Conservation (phyloP, 2,329 filamentous ascomycete species). For the Aspergillus ruber region DNA sequence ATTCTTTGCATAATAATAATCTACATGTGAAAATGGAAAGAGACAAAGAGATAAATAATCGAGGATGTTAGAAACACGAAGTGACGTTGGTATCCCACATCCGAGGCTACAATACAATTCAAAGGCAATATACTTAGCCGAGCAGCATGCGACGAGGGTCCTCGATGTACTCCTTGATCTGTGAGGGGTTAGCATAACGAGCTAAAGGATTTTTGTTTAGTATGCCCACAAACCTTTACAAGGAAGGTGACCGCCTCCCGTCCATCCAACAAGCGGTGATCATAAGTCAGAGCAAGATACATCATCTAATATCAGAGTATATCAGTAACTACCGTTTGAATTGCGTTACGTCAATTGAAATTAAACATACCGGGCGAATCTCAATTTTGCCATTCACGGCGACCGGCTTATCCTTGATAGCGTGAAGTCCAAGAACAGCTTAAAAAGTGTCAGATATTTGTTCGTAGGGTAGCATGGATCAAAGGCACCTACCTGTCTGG, state of each 20-base stretch:
- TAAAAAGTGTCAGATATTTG: constrained; percentile 13
- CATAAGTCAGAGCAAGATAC: constrained; percentile 96
- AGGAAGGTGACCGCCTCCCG: constrained; percentile 94
- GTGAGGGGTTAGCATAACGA: not conserved
- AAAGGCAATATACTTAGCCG: constrained; percentile 20
- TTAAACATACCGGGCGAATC: constrained; percentile 62
- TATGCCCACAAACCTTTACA: constrained; percentile 57
- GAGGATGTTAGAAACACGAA: not conserved
- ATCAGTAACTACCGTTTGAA: constrained; percentile 8
- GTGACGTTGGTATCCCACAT: not conserved
- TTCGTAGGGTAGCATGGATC: not conserved
- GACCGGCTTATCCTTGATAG: constrained; percentile 90
- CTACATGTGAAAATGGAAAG: constrained; percentile 16
- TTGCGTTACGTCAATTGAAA: not conserved
- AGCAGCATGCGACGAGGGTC: constrained; percentile 89
- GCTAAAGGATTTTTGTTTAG: not conserved
- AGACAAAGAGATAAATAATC: not conserved
- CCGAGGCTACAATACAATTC: not conserved
- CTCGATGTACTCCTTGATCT: constrained; percentile 92
- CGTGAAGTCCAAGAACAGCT: constrained; percentile 83
- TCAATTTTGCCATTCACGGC: constrained; percentile 90
- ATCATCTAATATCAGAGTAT: constrained; percentile 62
- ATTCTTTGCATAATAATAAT: constrained; percentile 15
- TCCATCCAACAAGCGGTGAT: constrained; percentile 91
- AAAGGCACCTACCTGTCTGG: constrained; percentile 57